Evolutionary conservation across 148 eudicot genomes (phyloP).

Genomic region (Heliosperma pusillum): DNA sequence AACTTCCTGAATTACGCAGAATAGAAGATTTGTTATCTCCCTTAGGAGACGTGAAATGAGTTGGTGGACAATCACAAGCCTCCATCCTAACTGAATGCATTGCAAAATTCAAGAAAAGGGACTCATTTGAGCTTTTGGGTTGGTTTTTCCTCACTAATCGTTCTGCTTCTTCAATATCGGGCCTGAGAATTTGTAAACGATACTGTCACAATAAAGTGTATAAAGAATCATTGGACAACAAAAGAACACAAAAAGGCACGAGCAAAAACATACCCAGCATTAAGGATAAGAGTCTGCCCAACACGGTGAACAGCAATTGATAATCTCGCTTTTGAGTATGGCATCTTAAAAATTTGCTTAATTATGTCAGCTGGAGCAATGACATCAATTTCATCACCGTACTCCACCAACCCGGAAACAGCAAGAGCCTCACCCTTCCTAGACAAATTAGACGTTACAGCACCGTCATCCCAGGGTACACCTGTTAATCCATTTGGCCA

Average conservation of each 20-base stretch:
- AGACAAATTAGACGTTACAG: slow-evolving; percentile 50
- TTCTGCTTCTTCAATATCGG: slow-evolving; percentile 95
- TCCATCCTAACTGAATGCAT: slow-evolving; percentile 99
- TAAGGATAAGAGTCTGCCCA: slow-evolving; percentile 79
- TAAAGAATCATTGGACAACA: not conserved
- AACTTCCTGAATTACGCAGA: slow-evolving; percentile 36
- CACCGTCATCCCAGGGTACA: slow-evolving; percentile 64
- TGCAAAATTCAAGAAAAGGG: slow-evolving; percentile 84
- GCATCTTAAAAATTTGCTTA: slow-evolving; percentile 96
- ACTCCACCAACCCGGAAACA: slow-evolving; percentile 82
- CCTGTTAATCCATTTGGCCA: slow-evolving; percentile 37
- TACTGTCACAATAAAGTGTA: slow-evolving; percentile 12
- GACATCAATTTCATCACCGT: slow-evolving; percentile 91
- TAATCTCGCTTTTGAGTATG: slow-evolving; percentile 80
- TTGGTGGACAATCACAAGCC: slow-evolving; percentile 97
- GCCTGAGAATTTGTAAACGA: slow-evolving; percentile 43
- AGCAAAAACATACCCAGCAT: slow-evolving; percentile 63
- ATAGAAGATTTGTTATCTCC: slow-evolving; percentile 44
- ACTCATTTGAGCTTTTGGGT: slow-evolving; percentile 72
- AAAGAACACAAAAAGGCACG: not conserved
- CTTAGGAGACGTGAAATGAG: slow-evolving; percentile 40
- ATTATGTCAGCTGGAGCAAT: slow-evolving; percentile 94
- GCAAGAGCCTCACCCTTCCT: slow-evolving; percentile 94
- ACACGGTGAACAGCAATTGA: slow-evolving; percentile 96
- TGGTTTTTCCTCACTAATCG: slow-evolving; percentile 73